Evolutionary conservation across 1,284 basidiomycete species (phyloP), one percentile per base, ranked within the genome.

Genomic region (Ganoderma boninense): DNA sequence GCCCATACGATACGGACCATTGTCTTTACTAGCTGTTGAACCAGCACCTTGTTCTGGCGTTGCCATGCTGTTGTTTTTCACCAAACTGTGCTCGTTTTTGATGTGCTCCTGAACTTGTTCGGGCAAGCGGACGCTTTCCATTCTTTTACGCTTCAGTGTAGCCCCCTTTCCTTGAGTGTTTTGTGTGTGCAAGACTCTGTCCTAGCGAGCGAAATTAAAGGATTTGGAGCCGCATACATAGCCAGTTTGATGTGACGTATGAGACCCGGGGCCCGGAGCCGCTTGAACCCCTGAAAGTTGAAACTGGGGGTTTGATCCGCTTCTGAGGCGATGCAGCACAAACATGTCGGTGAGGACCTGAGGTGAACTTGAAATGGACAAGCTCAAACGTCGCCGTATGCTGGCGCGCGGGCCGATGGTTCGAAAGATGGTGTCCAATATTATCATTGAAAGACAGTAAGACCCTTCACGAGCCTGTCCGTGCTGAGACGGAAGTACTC

Each of bases 401-500:
- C 26, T 4, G 49, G 49, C n/a, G 23, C 23, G 49, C 10, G 14
- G 49, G n/a, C 11, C 10, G 49, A 35, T 35, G 56, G 20, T 60
- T 23, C 60, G 5, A 62, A 43, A 42, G 57, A 14, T 6, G 23
- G 20, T 26, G 43, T 26, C 43, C 73, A 80, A 68, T 79, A 75
- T 26, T 62, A 42, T 62, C 73, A 80, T 69, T 79, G 76, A 69
- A 78, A 94, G 64, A 90, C 84, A 52, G 91, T 87, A 42, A 93
- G 80, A 18, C 91, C 88, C 77, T 90, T 84, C 49, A 97, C 84
- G 70, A 96, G 84, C 68, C 92, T 88, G 82, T 97, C 95, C 14
- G 94, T 88, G 69, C 93, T 95, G 6, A 90, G 85, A 62, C 95
- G 89, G 77, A 97, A 96, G 82, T 95, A 92, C 79, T 97, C 95